Evolutionary conservation across 176 grass and related monocot genomes (phyloP), one percentile per base, ranked within the genome.

Genomic region (Eleusine indica): DNA sequence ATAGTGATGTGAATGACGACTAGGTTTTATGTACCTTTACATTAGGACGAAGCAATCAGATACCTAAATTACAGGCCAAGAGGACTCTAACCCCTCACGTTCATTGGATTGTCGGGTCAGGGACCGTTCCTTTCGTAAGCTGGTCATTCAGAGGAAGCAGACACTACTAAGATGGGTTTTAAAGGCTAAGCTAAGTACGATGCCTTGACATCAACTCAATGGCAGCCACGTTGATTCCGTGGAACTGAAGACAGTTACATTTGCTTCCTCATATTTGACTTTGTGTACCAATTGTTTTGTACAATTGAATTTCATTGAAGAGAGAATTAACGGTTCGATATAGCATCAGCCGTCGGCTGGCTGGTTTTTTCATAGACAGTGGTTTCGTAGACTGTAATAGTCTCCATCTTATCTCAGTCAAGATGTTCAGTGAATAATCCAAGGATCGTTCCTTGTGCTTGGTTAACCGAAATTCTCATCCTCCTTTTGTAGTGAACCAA

Each of bases 191-290:
- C 56, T 74, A 89, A 66, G 87, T 85, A 57, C 21, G 61, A 57
- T 46, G 83, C 77, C 83, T 72, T 81, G 71, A 25, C 77, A 89
- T 85, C 82, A 53, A 70, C 71, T 76, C 82, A 64, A 76, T 79
- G 74, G 7, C 38, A 58, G 46, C 22, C 39, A 57, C 57, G 60
- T 56, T 6, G 38, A 5, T 68, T 79, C 39, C 83, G 77, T 86
- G 65, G 25, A 52, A 44, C 9, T 29, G 56, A 85, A 85, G 83
- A 53, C 41, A 85, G 83, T 53, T 25, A 25, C 25, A 25, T 25
- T 25, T 25, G 25, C 25, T 25, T 38, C 9, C 62, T n/a, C 14
- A 6, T 0, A 17, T 11, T 47, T 47, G 44, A 47, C 44, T 47
- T 51, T 51, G 48, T 15, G 15, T 12, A 15, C 48, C 48, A 51